Evolutionary conservation across 768 basidiomycete genomes (phyloP).

Genomic region (Asterophora parasitica): DNA sequence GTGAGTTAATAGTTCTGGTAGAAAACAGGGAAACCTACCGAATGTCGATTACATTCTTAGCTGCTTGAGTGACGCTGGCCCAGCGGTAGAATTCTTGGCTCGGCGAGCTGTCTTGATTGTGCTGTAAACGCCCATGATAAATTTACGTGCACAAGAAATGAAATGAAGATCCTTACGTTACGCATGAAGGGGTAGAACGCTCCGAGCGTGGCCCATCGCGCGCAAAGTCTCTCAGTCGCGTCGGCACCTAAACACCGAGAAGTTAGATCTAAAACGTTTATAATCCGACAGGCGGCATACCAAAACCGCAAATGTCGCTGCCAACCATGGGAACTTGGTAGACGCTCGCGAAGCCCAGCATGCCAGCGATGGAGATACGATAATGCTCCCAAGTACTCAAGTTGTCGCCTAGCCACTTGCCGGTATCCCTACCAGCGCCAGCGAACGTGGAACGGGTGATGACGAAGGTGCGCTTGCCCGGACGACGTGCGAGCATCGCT

Average conservation of each 20-base stretch:
- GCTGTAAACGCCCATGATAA: conserved; percentile 30
- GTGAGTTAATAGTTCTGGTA: neutral
- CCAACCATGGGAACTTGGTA: conserved; percentile 76
- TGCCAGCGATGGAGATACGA: conserved; percentile 53
- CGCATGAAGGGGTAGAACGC: conserved; percentile 81
- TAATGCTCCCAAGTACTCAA: conserved; percentile 57
- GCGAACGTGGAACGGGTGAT: conserved; percentile 75
- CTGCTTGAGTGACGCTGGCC: conserved; percentile 52
- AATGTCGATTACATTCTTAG: conserved; percentile 55
- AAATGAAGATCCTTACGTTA: conserved; percentile 40
- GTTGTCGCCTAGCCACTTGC: conserved; percentile 75
- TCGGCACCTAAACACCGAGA: conserved; percentile 37
- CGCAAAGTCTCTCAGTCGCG: conserved; percentile 65
- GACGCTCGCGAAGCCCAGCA: conserved; percentile 60
- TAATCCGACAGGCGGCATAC: conserved; percentile 26
- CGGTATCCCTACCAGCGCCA: conserved; percentile 61
- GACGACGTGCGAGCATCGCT: conserved; percentile 60
- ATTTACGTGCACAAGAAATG: too few species aligned
- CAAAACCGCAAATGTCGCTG: conserved; percentile 67
- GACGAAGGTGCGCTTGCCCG: conserved; percentile 54
- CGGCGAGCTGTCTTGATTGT: conserved; percentile 47
- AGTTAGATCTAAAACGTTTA: neutral
- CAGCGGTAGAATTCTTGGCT: conserved; percentile 70
- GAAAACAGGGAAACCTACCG: conserved; percentile 34
- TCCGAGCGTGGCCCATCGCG: conserved; percentile 73